phyloP scores from a whole-genome alignment of 129 eudicot genomes.

The Dittrichia graveolens region DNA sequence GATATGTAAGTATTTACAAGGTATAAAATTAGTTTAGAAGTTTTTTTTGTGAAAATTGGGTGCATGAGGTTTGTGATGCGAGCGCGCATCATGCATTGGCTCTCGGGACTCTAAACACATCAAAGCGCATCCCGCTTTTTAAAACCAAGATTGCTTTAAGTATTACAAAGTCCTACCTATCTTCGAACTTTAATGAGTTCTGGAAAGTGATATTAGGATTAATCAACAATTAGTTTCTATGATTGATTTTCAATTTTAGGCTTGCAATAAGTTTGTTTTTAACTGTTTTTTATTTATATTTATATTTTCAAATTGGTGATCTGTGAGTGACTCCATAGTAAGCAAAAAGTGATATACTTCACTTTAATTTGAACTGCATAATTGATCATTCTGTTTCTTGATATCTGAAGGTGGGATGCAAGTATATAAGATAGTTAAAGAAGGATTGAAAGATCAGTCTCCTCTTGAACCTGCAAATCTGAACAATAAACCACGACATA shows the following conservation, averaged over 20 bases:
- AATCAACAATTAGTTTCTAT: not conserved
- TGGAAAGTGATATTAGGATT: not conserved
- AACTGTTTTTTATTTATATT: no score
- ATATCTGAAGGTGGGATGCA: conserved; percentile 60
- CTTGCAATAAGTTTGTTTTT: not conserved
- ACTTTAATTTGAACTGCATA: not conserved
- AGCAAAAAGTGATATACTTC: not conserved
- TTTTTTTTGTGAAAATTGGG: no score
- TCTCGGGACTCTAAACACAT: no score
- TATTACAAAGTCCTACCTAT: not conserved
- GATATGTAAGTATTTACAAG: no score
- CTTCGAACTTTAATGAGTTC: not conserved
- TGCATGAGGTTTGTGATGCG: no score
- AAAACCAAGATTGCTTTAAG: not conserved
- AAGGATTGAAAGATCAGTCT: conserved; percentile 51
- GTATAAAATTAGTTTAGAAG: no score
- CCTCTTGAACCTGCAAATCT: conserved; percentile 31
- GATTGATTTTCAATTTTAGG: not conserved
- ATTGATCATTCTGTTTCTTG: conserved; percentile 7
- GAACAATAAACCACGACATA: conserved; percentile 41
- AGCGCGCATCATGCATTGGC: no score
- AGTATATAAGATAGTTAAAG: conserved; percentile 56
- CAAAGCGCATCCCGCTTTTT: no score
- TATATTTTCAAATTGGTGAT: no score
- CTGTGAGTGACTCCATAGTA: not conserved